Evolutionary conservation across 495 filamentous ascomycete genomes (phyloP).

Genomic region (Penicillium antarcticum): DNA sequence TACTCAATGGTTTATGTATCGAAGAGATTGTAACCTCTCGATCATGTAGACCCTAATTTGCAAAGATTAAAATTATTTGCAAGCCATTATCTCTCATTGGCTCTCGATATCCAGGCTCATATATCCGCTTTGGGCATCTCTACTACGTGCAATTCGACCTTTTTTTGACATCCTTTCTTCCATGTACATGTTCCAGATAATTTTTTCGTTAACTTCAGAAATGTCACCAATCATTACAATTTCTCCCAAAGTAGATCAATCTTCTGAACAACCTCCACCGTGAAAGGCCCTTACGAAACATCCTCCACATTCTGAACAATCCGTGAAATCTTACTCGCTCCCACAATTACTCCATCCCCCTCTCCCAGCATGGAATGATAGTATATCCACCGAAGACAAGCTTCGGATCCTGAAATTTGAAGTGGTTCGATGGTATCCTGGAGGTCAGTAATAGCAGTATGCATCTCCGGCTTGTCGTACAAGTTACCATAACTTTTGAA

Average conservation of each 20-base stretch:
- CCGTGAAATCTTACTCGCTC: slow-evolving; percentile 30
- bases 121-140: too few relatives aligned
- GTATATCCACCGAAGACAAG: slow-evolving; percentile 32
- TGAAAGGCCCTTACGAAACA: slow-evolving; percentile 31
- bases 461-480: slow-evolving; percentile 22
- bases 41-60: too few relatives aligned
- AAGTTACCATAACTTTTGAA: not conserved
- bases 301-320: slow-evolving; percentile 22
- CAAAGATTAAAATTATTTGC: too few relatives aligned
- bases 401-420: slow-evolving; percentile 21
- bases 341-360: slow-evolving; percentile 33
- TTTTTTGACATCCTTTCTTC: too few relatives aligned
- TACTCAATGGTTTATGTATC: too few relatives aligned
- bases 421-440: slow-evolving; percentile 7
- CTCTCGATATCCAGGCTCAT: too few relatives aligned
- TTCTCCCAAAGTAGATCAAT: slow-evolving; percentile 6
- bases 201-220: too few relatives aligned
- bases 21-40: too few relatives aligned
- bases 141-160: too few relatives aligned
- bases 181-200: too few relatives aligned
- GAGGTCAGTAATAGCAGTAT: slow-evolving; percentile 18
- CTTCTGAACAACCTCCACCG: slow-evolving; percentile 11
- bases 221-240: too few relatives aligned
- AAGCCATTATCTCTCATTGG: too few relatives aligned
- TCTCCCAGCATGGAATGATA: slow-evolving; percentile 28